Conservation (phyloP, 2,329 filamentous ascomycete species). For the Bimuria novae-zelandiae region DNA sequence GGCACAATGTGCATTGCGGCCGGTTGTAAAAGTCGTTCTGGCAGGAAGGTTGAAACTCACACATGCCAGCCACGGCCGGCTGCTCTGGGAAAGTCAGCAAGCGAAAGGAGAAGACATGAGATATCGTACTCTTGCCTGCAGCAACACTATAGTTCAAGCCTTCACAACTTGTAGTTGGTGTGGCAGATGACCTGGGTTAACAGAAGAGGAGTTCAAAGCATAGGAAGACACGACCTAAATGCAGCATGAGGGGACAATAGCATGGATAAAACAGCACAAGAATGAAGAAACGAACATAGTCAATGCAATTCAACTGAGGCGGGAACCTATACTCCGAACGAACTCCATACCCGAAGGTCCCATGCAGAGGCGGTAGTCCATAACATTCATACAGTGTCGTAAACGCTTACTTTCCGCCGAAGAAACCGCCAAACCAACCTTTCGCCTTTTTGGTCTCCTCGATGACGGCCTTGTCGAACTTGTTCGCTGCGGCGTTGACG, state of each 20-base stretch:
- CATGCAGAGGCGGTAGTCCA: conserved; percentile 24
- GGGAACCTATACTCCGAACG: conserved; percentile 18
- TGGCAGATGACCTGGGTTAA: no score
- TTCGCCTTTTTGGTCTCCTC: conserved; percentile 80
- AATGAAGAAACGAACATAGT: neutral
- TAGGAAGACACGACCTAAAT: no score
- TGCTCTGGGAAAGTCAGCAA: no score
- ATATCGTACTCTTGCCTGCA: neutral
- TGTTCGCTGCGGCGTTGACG: conserved; percentile 65
- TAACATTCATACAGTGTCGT: conserved; percentile 4
- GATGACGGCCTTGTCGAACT: conserved; percentile 82
- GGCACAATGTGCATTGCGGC: no score
- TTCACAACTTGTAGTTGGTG: no score
- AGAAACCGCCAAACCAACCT: conserved; percentile 83
- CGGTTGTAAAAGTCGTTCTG: no score
- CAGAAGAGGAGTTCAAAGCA: no score
- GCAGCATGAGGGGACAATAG: no score
- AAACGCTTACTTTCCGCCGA: conserved; percentile 61
- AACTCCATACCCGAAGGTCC: conserved; percentile 29
- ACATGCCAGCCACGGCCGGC: no score
- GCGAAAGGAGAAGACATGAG: no score
- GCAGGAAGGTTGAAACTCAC: no score
- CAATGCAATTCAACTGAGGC: conserved; percentile 22
- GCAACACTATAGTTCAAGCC: neutral
- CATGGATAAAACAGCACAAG: neutral